Percentiles rank a stretch among this genome's conserved stretches.
Evolutionary conservation across 2,329 filamentous ascomycete genomes (phyloP).

Genomic region (Colletotrichum cereale): DNA sequence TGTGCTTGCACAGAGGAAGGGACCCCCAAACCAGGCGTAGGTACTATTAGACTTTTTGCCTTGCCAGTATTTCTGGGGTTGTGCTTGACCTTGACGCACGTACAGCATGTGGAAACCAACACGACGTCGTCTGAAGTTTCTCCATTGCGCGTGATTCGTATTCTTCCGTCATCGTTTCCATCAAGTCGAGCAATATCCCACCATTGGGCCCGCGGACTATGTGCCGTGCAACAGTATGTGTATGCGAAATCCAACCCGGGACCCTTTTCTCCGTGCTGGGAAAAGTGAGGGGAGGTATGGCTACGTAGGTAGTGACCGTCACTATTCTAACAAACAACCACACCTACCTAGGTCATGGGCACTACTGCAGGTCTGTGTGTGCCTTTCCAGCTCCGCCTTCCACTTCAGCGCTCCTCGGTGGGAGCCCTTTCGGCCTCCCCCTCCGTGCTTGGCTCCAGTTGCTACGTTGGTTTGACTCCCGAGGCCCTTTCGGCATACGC

Average conservation of each 20-base stretch:
- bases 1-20: not conserved
- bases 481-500: not conserved
- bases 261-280: not conserved
- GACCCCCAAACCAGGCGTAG: not conserved
- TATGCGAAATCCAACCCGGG: not conserved
- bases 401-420: not conserved
- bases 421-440: too few relatives aligned
- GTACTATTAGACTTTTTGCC: not conserved
- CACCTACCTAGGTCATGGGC: too few relatives aligned
- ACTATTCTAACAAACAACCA: not conserved
- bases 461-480: not conserved
- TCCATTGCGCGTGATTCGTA: not conserved
- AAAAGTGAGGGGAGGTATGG: not conserved
- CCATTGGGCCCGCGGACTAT: not conserved
- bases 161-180: slow-evolving; percentile 1
- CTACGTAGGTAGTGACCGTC: not conserved
- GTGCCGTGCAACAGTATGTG: not conserved
- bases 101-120: not conserved
- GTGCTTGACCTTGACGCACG: not conserved
- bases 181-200: not conserved
- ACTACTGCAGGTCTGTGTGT: not conserved
- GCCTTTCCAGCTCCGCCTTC: not conserved
- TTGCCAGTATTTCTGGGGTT: not conserved
- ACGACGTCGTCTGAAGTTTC: not conserved
- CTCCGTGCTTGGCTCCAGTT: not conserved